Evolutionary conservation across 106 monocot genomes (phyloP).

Genomic region (Allium sativum): DNA sequence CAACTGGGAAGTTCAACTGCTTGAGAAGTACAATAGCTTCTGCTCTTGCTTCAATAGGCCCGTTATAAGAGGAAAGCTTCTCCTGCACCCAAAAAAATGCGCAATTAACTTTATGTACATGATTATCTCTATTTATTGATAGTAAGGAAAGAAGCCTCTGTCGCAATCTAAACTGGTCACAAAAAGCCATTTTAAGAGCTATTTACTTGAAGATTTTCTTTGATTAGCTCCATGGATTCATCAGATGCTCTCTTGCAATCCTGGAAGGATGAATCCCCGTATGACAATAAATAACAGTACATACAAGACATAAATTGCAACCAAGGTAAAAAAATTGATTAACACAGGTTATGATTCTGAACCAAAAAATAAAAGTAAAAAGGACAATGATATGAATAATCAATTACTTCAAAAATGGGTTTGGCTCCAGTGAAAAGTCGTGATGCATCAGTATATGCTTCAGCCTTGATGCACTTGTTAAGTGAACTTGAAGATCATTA

Average conservation of each 20-base stretch:
- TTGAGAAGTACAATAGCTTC: constrained; percentile 98
- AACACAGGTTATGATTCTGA: no score
- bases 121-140: no score
- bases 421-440: constrained; percentile 88
- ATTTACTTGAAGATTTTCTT: constrained; percentile 84
- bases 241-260: constrained; percentile 97
- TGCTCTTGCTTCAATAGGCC: constrained; percentile 89
- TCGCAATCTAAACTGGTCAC: no score
- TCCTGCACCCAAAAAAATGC: constrained; percentile 42
- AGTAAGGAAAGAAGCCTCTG: no score
- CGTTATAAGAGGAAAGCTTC: constrained; percentile 79
- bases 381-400: not conserved
- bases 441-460: constrained; percentile 98
- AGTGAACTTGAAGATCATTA: constrained; percentile 88
- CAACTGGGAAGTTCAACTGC: constrained; percentile 88
- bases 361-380: no score
- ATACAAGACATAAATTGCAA: no score
- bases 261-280: constrained; percentile 92
- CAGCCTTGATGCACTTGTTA: constrained; percentile 78
- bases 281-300: constrained; percentile 37
- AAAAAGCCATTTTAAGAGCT: not conserved
- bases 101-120: no score
- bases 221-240: constrained; percentile 69
- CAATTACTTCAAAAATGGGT: constrained; percentile 83
- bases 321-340: no score